phyloP scores from a whole-genome alignment of 73 alveolate genomes.

The Strombidium stylifer region DNA sequence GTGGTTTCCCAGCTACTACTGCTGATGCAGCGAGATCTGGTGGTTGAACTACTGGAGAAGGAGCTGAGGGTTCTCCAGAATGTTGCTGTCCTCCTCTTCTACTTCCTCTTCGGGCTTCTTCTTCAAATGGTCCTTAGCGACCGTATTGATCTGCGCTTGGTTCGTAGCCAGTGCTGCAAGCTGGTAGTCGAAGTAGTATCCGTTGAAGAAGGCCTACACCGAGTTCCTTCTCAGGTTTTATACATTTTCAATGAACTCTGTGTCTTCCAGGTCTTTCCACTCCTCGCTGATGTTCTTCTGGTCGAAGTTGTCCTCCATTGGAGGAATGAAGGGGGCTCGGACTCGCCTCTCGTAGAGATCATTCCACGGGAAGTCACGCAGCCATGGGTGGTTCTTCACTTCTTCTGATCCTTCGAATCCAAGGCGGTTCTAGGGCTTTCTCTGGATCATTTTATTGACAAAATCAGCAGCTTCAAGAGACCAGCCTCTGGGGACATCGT shows the following conservation, averaged over 20 bases:
- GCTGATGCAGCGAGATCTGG: no score
- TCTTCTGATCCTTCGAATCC: slow-evolving; percentile 94
- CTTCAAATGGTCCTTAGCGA: no score
- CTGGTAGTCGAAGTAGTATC: slow-evolving; percentile 55
- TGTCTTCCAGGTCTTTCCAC: slow-evolving; percentile 53
- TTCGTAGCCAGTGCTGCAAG: slow-evolving; percentile 28
- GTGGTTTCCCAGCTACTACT: no score
- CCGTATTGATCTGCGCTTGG: slow-evolving; percentile 4
- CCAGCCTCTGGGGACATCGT: slow-evolving; percentile 95
- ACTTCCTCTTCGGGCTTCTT: no score
- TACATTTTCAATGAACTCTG: slow-evolving; percentile 4
- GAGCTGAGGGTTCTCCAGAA: no score
- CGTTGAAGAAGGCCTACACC: slow-evolving; percentile 51
- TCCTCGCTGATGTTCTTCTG: slow-evolving; percentile 57
- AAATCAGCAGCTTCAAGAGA: slow-evolving; percentile 88
- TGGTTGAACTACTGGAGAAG: no score
- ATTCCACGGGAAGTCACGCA: slow-evolving; percentile 86
- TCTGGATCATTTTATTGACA: slow-evolving; percentile 69
- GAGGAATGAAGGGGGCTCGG: slow-evolving; percentile 74
- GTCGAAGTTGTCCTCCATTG: slow-evolving; percentile 60
- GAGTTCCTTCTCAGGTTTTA: slow-evolving; percentile 24
- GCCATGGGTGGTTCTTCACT: slow-evolving; percentile 97
- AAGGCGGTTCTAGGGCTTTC: slow-evolving; percentile 87
- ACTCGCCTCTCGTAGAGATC: slow-evolving; percentile 72
- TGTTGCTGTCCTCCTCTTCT: no score